Base-by-base conservation (phyloP, 805 yeast genomes). In the Yamadazyma insecticola region DNA sequence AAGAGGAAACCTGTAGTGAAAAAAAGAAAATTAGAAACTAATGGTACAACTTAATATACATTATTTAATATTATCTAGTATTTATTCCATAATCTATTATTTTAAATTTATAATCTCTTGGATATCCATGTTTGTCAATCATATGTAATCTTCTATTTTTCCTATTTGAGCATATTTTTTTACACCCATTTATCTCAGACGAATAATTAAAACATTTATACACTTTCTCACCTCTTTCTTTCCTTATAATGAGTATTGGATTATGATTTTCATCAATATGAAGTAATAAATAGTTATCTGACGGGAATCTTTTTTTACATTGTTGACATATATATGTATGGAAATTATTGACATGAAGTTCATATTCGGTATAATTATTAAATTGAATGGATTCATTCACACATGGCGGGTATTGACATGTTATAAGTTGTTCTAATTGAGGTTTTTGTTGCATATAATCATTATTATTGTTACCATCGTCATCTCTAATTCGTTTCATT, bases 1-100 rank as follows among this genome's bases (percentile, higher is more conserved):
- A 71, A 63, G 44, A 65, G 74, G 37, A 76, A 70, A 37, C 90
- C 94, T 1, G 69, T 61, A n/a, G 72, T 78, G 6, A 57, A 54
- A 38, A 57, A 51, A 33, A 48, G 65, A 35, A 68, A 63, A 43
- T 20, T 57, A 30, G 55, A 51, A 6, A 29, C 26, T 18, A 28
- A 28, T 7, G 14, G 22, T 20, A 7, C 31, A 12, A 12, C 15
- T 23, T 15, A 14, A 29, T 17, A 27, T 27, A 25, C n/a, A 10
- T 6, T 7, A 10, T 16, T 10, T 6, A 13, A 13, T 6, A 14
- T 17, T 12, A 4, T 29, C 37, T 32, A 18, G n/a, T n/a, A n/a
- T n/a, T n/a, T n/a, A 60, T 43, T 11, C 60, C 67, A 13, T 41
- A 39, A 26, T 51, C 49, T 11, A 63, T 43, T 4, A 60, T 50